Evolutionary conservation across 768 basidiomycete species (phyloP).

Genomic region (Tricholoma bakamatsutake): DNA sequence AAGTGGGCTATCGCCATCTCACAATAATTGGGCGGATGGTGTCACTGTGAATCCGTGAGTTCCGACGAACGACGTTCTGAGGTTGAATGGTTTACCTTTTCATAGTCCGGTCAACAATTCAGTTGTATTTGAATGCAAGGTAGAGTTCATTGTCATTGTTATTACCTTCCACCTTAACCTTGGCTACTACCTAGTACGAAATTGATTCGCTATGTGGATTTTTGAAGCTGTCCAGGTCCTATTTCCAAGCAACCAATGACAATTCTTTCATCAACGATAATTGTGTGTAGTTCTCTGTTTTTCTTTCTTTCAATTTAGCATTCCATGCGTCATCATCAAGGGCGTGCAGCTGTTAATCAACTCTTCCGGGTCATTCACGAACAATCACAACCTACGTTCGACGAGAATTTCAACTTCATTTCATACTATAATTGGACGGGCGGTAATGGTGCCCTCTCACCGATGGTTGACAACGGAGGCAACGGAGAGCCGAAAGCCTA

Average conservation of each 20-base stretch:
- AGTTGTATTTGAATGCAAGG: conserved; percentile 82
- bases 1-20: conserved; percentile 55
- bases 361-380: conserved; percentile 74
- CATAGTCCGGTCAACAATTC: conserved; percentile 59
- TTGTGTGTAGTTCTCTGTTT: conserved; percentile 49
- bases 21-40: conserved; percentile 64
- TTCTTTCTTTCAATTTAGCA: background rate
- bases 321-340: conserved; percentile 27
- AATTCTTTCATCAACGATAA: conserved; percentile 64
- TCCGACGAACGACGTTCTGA: too few species aligned
- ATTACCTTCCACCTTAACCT: background rate
- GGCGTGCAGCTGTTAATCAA: conserved; percentile 61
- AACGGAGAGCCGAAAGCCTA: conserved; percentile 74
- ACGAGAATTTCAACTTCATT: conserved; percentile 63
- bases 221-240: conserved; percentile 69
- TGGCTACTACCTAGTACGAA: conserved; percentile 48
- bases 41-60: conserved; percentile 73
- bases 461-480: conserved; percentile 58
- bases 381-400: conserved; percentile 69
- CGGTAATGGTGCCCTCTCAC: conserved; percentile 54
- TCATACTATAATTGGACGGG: conserved; percentile 85
- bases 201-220: conserved; percentile 77
- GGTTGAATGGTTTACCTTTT: background rate
- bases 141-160: conserved; percentile 16
- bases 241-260: conserved; percentile 69